A percentile compares a stretch with the other conserved stretches of the same genome.
These are phyloP conservation scores for Ampelomyces quisqualis DNA, from an alignment of 2,329 filamentous ascomycete species.

Conservation along the genomic window DNA sequence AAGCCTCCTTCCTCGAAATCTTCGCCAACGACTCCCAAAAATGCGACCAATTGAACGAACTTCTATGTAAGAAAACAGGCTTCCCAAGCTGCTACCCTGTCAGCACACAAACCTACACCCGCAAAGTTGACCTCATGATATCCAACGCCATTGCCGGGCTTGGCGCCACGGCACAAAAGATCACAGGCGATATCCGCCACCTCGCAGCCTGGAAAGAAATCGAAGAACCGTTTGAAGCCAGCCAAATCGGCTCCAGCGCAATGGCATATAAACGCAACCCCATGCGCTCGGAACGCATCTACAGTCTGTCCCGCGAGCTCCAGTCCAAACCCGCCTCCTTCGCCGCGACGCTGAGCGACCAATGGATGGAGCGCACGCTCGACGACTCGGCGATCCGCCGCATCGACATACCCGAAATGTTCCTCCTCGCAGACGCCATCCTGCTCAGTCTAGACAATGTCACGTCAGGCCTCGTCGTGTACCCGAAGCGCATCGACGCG, in stretches of 20 bases:
- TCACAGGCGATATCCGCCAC: conserved; percentile 72
- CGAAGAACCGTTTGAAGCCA: conserved; percentile 79
- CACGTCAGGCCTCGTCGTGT: conserved; percentile 72
- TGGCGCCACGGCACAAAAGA: conserved; percentile 75
- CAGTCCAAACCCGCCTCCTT: conserved; percentile 58
- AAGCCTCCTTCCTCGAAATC: conserved; percentile 71
- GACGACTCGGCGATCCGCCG: conserved; percentile 73
- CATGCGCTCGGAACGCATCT: conserved; percentile 63
- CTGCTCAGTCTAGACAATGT: conserved; percentile 71
- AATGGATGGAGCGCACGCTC: conserved; percentile 77
- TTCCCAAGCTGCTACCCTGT: conserved; percentile 63
- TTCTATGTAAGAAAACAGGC: conserved; percentile 66
- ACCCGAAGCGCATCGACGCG: conserved; percentile 69
- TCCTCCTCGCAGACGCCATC: conserved; percentile 56
- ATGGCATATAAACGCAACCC: conserved; percentile 67
- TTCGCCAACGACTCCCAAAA: conserved; percentile 62
- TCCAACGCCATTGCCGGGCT: conserved; percentile 77
- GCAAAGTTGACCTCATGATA: conserved; percentile 81
- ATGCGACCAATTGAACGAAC: conserved; percentile 62
- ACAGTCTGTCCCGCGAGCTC: conserved; percentile 58
- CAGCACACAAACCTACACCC: conserved; percentile 72
- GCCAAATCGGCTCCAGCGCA: conserved; percentile 55
- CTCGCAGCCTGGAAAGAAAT: conserved; percentile 77
- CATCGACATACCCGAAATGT: conserved; percentile 52
- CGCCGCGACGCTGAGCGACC: conserved; percentile 65